These are phyloP conservation scores for Cucurbita argyrosperma DNA, from an alignment of 306 rosid species.

Conservation along the genomic window DNA sequence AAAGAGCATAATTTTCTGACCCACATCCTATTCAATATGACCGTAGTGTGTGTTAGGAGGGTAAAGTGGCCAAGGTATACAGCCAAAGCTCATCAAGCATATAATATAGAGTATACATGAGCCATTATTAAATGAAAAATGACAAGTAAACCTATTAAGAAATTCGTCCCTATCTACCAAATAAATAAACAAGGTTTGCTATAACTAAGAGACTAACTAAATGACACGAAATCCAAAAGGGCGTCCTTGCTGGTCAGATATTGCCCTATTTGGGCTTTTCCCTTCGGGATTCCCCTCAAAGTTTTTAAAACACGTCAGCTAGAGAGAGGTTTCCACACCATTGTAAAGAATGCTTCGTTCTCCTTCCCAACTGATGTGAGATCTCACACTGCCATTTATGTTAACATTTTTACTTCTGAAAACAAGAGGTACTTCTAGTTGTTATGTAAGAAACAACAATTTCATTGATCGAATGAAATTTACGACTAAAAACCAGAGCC, in stretches of 20 bases:
- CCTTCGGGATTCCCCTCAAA: too few species aligned
- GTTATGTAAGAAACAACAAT: not conserved
- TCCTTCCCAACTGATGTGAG: too few species aligned
- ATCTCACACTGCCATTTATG: not conserved
- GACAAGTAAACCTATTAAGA: not conserved
- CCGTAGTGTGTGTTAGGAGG: slow-evolving; percentile 22
- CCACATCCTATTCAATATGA: slow-evolving; percentile 60
- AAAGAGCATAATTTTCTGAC: slow-evolving; percentile 82
- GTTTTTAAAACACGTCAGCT: too few species aligned
- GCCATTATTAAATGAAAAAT: not conserved
- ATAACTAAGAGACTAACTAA: not conserved
- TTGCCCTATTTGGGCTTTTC: too few species aligned
- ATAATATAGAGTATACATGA: not conserved
- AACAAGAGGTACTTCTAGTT: not conserved
- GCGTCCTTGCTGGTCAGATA: not conserved
- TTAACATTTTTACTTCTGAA: not conserved
- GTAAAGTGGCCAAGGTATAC: slow-evolving; percentile 11
- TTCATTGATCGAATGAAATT: not conserved
- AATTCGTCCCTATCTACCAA: not conserved
- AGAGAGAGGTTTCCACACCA: too few species aligned
- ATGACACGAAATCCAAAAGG: not conserved
- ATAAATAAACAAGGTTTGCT: not conserved
- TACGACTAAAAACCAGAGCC: not conserved
- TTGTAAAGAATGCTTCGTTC: too few species aligned
- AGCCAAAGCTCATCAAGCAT: not conserved